phyloP scores from a whole-genome alignment of 805 yeast species.

The Yarrowia deformans region DNA sequence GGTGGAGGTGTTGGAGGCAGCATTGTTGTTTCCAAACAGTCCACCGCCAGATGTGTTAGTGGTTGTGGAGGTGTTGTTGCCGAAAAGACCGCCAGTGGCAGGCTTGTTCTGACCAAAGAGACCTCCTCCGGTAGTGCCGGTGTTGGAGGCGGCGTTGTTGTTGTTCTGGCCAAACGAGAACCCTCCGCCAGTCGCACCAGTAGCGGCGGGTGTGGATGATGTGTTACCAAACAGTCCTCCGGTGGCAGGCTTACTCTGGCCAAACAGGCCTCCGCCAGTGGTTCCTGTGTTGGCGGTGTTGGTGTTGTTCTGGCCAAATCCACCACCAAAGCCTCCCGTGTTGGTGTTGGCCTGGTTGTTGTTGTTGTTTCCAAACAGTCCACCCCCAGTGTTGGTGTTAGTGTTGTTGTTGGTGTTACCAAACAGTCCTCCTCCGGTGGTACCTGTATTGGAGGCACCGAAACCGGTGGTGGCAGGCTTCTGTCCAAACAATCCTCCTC shows the following conservation, averaged over 20 bases:
- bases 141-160: slow-evolving; percentile 43
- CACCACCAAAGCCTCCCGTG: slow-evolving; percentile 40
- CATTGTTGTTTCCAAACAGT: slow-evolving; percentile 44
- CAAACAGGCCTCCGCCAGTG: slow-evolving; percentile 43
- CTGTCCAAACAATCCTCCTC: slow-evolving; percentile 42
- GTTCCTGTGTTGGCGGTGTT: slow-evolving; percentile 40
- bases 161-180: slow-evolving; percentile 49
- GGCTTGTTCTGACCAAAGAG: slow-evolving; percentile 44
- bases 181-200: slow-evolving; percentile 46
- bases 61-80: slow-evolving; percentile 47
- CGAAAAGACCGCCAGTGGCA: slow-evolving; percentile 43
- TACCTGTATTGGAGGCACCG: slow-evolving; percentile 42
- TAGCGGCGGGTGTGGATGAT: slow-evolving; percentile 21
- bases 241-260: slow-evolving; percentile 41
- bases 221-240: slow-evolving; percentile 45
- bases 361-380: slow-evolving; percentile 28
- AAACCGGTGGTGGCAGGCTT: slow-evolving; percentile 41
- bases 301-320: slow-evolving; percentile 33
- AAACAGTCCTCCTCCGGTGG: slow-evolving; percentile 52
- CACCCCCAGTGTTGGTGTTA: slow-evolving; percentile 42
- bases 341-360: slow-evolving; percentile 40
- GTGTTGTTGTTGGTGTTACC: slow-evolving; percentile 47
- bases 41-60: slow-evolving; percentile 42
- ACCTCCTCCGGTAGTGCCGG: slow-evolving; percentile 46
- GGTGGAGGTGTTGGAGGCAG: slow-evolving; percentile 44